These are phyloP conservation scores for Lepidium didymum DNA, from an alignment of 345 rosid genomes.

Conservation along the genomic window DNA sequence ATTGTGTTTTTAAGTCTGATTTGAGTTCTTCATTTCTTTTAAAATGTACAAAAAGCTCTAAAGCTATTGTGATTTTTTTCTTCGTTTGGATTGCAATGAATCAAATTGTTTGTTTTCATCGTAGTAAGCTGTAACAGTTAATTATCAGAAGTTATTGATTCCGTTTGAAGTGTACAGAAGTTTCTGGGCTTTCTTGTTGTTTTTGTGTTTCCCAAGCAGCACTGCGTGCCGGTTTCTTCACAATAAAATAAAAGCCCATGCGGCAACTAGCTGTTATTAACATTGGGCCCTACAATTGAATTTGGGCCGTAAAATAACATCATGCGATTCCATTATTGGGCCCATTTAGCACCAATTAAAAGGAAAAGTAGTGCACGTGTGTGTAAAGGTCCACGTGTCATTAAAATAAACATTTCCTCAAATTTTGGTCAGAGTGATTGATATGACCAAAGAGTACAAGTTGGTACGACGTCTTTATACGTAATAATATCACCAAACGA, in stretches of 20 bases:
- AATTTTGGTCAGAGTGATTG: neutral
- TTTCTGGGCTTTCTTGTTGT: neutral
- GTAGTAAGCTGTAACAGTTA: constrained; percentile 8
- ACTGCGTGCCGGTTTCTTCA: constrained; percentile 1
- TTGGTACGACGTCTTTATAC: neutral
- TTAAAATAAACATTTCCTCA: neutral
- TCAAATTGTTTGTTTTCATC: constrained; percentile 2
- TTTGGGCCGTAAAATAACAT: neutral
- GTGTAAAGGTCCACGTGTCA: constrained; percentile 4
- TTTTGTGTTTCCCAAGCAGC: neutral
- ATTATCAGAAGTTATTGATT: neutral
- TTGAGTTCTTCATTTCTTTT: constrained; percentile 14
- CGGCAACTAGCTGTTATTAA: neutral
- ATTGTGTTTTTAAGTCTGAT: constrained; percentile 1
- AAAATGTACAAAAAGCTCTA: constrained; percentile 7
- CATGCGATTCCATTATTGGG: neutral
- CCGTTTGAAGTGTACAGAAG: too few relatives aligned
- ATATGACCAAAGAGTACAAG: constrained; percentile 10
- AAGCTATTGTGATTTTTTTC: constrained; percentile 1
- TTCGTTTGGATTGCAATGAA: constrained; percentile 4
- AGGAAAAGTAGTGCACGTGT: neutral
- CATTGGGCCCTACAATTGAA: neutral
- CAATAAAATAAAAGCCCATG: neutral
- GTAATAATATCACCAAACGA: too few relatives aligned
- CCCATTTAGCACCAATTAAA: neutral